These are phyloP conservation scores for Phytophthora tentaculata DNA, from an alignment of 352 stramenopile genomes.

Conservation along the genomic window DNA sequence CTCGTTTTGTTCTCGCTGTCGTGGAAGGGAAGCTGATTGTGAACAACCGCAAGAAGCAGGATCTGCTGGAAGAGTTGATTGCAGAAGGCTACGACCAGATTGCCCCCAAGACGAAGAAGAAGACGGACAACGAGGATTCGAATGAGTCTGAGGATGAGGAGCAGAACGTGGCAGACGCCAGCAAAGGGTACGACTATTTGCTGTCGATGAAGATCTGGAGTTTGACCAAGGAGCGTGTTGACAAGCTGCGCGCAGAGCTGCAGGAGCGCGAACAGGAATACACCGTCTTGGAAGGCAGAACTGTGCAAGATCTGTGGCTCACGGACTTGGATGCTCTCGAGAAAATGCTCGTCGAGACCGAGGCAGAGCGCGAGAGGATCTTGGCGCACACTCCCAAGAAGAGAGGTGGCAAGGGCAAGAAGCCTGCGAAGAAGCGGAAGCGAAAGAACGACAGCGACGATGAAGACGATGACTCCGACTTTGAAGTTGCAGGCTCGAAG, in stretches of 20 bases:
- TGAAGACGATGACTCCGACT: constrained; percentile 74
- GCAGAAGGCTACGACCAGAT: constrained; percentile 91
- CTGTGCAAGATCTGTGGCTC: constrained; percentile 93
- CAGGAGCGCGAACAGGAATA: constrained; percentile 89
- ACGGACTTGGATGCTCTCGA: constrained; percentile 93
- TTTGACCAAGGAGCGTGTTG: constrained; percentile 94
- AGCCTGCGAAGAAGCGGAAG: constrained; percentile 52
- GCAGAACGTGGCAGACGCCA: constrained; percentile 35
- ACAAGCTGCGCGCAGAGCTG: constrained; percentile 90
- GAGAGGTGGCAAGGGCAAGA: constrained; percentile 55
- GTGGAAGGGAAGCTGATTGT: constrained; percentile 92
- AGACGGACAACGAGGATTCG: constrained; percentile 51
- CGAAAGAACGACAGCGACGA: constrained; percentile 59
- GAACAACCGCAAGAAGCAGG: constrained; percentile 94
- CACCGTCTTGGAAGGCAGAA: constrained; percentile 72
- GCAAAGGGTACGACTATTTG: constrained; percentile 94
- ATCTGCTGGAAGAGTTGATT: constrained; percentile 90
- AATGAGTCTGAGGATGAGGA: constrained; percentile 68
- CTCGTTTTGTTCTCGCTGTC: constrained; percentile 95
- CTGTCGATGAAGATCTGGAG: constrained; percentile 95
- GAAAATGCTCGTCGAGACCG: constrained; percentile 66
- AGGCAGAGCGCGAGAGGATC: constrained; percentile 60
- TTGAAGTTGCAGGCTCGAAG: constrained; percentile 42
- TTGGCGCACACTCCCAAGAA: constrained; percentile 63
- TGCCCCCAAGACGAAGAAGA: constrained; percentile 52